phyloP scores from a whole-genome alignment of 495 filamentous ascomycete genomes.

The Chaetomium cochliodes region DNA sequence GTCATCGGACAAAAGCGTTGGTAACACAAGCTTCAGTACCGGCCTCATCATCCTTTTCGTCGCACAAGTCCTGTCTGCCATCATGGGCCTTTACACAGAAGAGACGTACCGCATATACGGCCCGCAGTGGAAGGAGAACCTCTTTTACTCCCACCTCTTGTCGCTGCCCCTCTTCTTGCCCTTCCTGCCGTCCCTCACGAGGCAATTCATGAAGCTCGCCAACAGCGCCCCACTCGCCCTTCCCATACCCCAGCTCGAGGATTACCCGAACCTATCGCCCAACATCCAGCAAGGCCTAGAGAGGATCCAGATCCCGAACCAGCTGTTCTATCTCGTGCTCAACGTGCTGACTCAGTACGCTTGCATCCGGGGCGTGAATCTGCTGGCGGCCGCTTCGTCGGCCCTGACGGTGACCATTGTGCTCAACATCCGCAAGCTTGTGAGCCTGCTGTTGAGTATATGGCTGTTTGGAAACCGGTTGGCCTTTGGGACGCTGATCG shows the following conservation, averaged over 20 bases:
- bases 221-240: slow-evolving; percentile 49
- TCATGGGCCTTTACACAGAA: slow-evolving; percentile 94
- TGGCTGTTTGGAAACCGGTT: slow-evolving; percentile 88
- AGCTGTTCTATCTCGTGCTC: slow-evolving; percentile 66
- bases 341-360: slow-evolving; percentile 92
- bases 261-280: slow-evolving; percentile 31
- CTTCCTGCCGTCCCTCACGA: slow-evolving; percentile 51
- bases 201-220: slow-evolving; percentile 53
- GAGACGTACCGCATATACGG: slow-evolving; percentile 81
- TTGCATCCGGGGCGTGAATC: slow-evolving; percentile 92
- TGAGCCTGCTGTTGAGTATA: slow-evolving; percentile 85
- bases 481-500: slow-evolving; percentile 68
- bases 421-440: slow-evolving; percentile 91
- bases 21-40: slow-evolving; percentile 54
- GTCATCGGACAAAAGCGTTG: slow-evolving; percentile 31
- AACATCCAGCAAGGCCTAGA: slow-evolving; percentile 38
- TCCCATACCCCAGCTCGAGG: slow-evolving; percentile 34
- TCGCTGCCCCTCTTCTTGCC: slow-evolving; percentile 68
- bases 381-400: slow-evolving; percentile 78
- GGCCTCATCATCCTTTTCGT: slow-evolving; percentile 83
- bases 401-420: slow-evolving; percentile 95
- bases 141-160: slow-evolving; percentile 88
- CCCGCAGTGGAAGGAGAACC: slow-evolving; percentile 89
- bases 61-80: slow-evolving; percentile 85
- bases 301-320: slow-evolving; percentile 58